Evolutionary conservation across 1,284 basidiomycete species (phyloP).

Genomic region (Psilocybe mexicana): DNA sequence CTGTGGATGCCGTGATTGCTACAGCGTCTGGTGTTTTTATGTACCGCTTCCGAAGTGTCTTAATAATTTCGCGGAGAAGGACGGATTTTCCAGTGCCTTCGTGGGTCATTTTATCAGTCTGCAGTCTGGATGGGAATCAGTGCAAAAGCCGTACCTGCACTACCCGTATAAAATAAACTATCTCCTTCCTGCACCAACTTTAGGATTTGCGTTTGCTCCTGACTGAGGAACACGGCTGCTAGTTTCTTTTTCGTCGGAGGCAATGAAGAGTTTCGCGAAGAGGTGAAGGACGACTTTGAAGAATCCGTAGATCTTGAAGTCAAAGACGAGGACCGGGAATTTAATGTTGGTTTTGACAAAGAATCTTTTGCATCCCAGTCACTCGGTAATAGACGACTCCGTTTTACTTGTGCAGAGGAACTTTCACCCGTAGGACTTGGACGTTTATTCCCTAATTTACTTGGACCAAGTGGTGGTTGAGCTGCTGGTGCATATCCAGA

Average conservation of each 20-base stretch:
- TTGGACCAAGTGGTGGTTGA: slow-evolving; percentile 29
- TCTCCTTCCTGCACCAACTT: slow-evolving; percentile 70
- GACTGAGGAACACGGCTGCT: slow-evolving; percentile 61
- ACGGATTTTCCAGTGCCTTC: slow-evolving; percentile 96
- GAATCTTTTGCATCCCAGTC: slow-evolving; percentile 42
- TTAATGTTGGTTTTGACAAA: slow-evolving; percentile 24
- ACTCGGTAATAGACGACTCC: slow-evolving; percentile 50
- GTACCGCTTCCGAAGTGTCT: slow-evolving; percentile 54
- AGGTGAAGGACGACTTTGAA: slow-evolving; percentile 1
- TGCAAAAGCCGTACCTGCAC: slow-evolving; percentile 72
- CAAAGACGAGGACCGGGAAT: slow-evolving; percentile 10
- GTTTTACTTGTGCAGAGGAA: slow-evolving; percentile 44
- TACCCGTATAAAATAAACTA: slow-evolving; percentile 97
- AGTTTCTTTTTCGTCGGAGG: slow-evolving; percentile 37
- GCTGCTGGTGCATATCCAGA: slow-evolving; percentile 25
- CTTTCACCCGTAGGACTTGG: slow-evolving; percentile 33
- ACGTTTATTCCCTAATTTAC: slow-evolving; percentile 47
- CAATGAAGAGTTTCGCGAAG: slow-evolving; percentile 5
- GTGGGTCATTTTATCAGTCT: slow-evolving; percentile 23
- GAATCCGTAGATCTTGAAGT: slow-evolving; percentile 1
- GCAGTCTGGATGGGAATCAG: neutral
- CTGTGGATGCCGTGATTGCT: slow-evolving; percentile 92
- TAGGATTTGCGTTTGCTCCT: slow-evolving; percentile 84
- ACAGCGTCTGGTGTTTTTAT: slow-evolving; percentile 65
- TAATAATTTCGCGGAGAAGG: slow-evolving; percentile 88